Conservation (phyloP, 306 rosid species). For the Echinosophora koreensis region DNA sequence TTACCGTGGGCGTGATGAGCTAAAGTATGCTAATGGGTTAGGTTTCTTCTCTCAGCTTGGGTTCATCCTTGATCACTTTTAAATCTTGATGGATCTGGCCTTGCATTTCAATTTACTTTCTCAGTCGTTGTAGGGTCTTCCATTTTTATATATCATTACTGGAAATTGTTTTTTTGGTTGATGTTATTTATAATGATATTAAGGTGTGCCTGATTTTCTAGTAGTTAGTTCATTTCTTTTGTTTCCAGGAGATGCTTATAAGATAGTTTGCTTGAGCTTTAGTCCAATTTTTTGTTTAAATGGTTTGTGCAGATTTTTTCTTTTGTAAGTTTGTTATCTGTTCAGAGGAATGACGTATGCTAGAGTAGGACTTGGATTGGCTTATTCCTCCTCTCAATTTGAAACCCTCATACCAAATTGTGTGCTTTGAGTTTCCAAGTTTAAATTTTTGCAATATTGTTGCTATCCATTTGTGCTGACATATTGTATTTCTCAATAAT, state of each 20-base stretch:
- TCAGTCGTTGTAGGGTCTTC: not conserved
- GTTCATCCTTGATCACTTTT: slow-evolving; percentile 8
- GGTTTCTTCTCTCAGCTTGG: slow-evolving; percentile 44
- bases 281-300: not conserved
- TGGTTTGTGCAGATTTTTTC: not conserved
- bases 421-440: not conserved
- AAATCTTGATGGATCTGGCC: not conserved
- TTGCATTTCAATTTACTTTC: not conserved
- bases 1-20: slow-evolving; percentile 83
- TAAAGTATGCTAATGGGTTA: slow-evolving; percentile 81
- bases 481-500: slow-evolving; percentile 14
- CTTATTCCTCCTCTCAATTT: not conserved
- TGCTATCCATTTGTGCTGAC: slow-evolving; percentile 42
- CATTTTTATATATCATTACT: not conserved
- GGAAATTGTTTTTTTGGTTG: not conserved
- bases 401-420: not conserved
- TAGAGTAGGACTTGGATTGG: not conserved
- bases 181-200: not conserved
- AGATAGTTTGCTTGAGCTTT: slow-evolving; percentile 20
- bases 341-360: not conserved
- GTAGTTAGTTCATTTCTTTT: not conserved
- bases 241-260: not conserved
- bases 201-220: slow-evolving; percentile 8
- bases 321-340: not conserved
- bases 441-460: not conserved